Base-by-base conservation (phyloP, 805 yeast species). In the Cyberlindnera euphorbiiphila region DNA sequence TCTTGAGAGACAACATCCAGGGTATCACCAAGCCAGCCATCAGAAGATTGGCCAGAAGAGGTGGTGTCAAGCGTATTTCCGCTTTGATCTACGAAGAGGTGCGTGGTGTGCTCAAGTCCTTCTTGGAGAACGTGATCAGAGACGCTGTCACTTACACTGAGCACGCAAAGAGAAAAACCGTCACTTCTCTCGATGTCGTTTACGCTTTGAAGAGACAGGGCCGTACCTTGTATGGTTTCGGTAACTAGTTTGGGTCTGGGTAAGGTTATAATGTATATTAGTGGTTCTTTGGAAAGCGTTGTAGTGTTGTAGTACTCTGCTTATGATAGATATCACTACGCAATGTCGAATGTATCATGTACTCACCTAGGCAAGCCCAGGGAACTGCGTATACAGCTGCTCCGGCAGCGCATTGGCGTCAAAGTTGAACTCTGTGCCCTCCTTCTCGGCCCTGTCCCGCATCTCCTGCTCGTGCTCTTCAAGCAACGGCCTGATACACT, bases 111-210 rank as follows among this genome's bases (percentile, higher is more conserved):
- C 77, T 91, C 56, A 89, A 89, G 76, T 76, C 95, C 42, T 91
- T 91, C 84, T 80, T 91, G 66, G 96, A 87, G 73, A 82, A 85
- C 64, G 96, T 93, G 57, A 91, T 91, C 74, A 87, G 97, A 79
- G 98, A 93, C 61, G 98, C 98, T 61, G 97, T 93, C 62, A 88
- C 97, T 61, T 91, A 91, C 79, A 93, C 98, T 56, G 98, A 93
- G 76, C 98, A 91, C 83, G 98, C 98, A 62, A 93, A 93, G 93
- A 88, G 98, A 83, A 91, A 91, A 88, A 93, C 98, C 53, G 98
- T 91, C 61, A 91, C 98, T 57, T 89, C 98, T 48, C 80, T 91
- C 64, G 98, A 91, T 68, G 98, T 91, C 58, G 98, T 91, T 62
- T 91, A 91, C 71, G 98, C 98, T 62, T 85, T 91, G 74, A 91